Base-by-base conservation (phyloP, 2,329 filamentous ascomycete genomes). In the Beauveria caledonica region DNA sequence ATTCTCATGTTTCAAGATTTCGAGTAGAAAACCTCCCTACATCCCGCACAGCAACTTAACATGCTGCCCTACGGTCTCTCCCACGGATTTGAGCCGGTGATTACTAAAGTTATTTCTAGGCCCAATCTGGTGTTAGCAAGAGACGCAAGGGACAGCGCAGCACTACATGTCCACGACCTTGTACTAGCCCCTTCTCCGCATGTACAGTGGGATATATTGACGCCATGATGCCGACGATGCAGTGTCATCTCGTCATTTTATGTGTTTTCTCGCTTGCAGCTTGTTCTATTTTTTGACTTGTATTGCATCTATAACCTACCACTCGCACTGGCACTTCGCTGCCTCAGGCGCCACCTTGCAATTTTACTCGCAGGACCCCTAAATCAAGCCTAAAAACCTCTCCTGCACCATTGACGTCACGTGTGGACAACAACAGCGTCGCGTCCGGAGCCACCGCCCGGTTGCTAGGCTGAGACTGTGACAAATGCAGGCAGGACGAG, bases 81-180 rank as follows among this genome's bases (percentile, higher is more conserved):
- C 19, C 21, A 54, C 36, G 39, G 51, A 54, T 54, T 39, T 54
- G 51, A 39, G 21, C 51, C 39, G 51, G 51, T 54, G 51, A 54
- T 54, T 44, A 42, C 36, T 3, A 21, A 1, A n/a, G 9, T 13
- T 54, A 29, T 54, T 54, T 54, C 42, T 54, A 54, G 51, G 21
- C 23, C 7, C 36, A 23, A 10, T 17, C 29, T 33, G 29, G 29
- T 19, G 10, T 19, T 45, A 10, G 17, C 42, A 21, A 40, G 3
- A 5, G 50, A 25, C 50, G 27, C 11, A 11, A 33, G 29, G 50
- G 13, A 42, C 50, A 53, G 36, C 25, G 11, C 25, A 27, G 29
- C 50, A 40, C 7, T 15, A 15, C 50, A 11, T 21, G n/a, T 17
- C 4, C 48, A 23, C 21, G 13, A 2, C 33, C 50, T 23, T 19